phyloP scores from a whole-genome alignment of 2,329 filamentous ascomycete genomes.

The Aureobasidium mangrovei region DNA sequence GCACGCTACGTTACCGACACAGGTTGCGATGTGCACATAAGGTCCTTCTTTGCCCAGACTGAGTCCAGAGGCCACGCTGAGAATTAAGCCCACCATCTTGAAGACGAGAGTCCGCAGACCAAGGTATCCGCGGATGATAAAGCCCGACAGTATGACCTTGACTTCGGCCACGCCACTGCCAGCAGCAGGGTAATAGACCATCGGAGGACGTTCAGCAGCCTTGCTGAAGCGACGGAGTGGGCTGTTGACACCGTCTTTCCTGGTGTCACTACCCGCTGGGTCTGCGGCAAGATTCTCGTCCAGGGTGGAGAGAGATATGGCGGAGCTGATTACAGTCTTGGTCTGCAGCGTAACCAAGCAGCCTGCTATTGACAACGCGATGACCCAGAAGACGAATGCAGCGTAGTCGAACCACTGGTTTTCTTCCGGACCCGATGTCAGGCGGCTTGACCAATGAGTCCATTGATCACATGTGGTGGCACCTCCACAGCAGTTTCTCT shows the following conservation, averaged over 20 bases:
- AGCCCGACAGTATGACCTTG: constrained; percentile 94
- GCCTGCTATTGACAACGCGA: constrained; percentile 60
- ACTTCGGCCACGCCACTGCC: constrained; percentile 96
- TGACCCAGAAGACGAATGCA: constrained; percentile 64
- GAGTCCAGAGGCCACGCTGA: constrained; percentile 86
- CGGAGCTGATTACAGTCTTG: constrained; percentile 88
- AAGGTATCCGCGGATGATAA: constrained; percentile 91
- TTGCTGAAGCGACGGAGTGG: constrained; percentile 34
- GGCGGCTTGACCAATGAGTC: constrained; percentile 53
- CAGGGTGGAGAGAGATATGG: constrained; percentile 75
- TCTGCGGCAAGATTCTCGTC: constrained; percentile 76
- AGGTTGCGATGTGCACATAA: constrained; percentile 94
- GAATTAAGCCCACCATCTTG: constrained; percentile 73
- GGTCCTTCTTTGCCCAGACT: constrained; percentile 93
- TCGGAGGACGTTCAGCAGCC: constrained; percentile 49
- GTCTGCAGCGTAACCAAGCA: constrained; percentile 78
- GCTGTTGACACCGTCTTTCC: constrained; percentile 28
- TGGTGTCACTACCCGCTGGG: constrained; percentile 35
- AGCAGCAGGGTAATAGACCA: constrained; percentile 92
- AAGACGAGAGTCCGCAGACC: constrained; percentile 78
- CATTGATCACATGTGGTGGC: constrained; percentile 50
- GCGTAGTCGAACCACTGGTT: constrained; percentile 63
- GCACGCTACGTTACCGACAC: constrained; percentile 89
- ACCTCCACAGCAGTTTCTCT: constrained; percentile 56
- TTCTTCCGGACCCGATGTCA: constrained; percentile 42